Conservation (phyloP, 2,329 filamentous ascomycete species). For the Xylaria sp. region DNA sequence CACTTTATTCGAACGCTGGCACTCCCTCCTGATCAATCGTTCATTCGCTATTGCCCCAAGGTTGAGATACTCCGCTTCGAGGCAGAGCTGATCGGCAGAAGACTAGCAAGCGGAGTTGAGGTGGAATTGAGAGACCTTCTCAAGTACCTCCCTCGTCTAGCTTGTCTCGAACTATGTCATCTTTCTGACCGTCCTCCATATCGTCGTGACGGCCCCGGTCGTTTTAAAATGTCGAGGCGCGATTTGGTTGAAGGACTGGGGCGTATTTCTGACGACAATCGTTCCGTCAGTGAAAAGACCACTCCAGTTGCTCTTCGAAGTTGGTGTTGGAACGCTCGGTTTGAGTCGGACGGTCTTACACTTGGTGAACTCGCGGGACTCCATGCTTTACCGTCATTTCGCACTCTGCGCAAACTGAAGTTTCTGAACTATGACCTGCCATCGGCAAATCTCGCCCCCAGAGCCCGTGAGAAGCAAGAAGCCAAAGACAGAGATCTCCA, state of each 20-base stretch:
- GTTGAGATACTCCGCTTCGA: conserved; percentile 66
- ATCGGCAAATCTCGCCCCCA: conserved; percentile 30
- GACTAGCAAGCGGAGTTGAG: conserved; percentile 18
- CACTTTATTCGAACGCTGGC: conserved; percentile 46
- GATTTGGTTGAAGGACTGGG: conserved; percentile 61
- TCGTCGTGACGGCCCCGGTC: conserved; percentile 51
- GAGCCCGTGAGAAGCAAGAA: conserved; percentile 20
- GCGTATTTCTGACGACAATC: conserved; percentile 39
- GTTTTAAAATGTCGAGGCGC: conserved; percentile 59
- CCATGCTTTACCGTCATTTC: conserved; percentile 54
- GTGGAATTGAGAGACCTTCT: conserved; percentile 56
- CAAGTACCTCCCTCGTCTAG: conserved; percentile 58
- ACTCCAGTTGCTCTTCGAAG: conserved; percentile 40
- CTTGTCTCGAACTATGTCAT: conserved; percentile 67
- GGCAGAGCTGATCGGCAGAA: conserved; percentile 40
- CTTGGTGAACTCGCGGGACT: conserved; percentile 45
- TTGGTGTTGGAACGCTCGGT: conserved; percentile 58
- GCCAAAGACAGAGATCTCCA: conserved; percentile 30
- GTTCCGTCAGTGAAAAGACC: conserved; percentile 35
- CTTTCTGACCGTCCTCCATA: conserved; percentile 63
- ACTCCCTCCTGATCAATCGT: conserved; percentile 40
- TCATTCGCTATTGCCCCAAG: conserved; percentile 64
- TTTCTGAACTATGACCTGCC: conserved; percentile 61
- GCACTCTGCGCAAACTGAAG: conserved; percentile 48
- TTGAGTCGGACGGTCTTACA: conserved; percentile 42